Percentiles rank a stretch among this genome's conserved stretches.
phyloP scores from a whole-genome alignment of 2,329 filamentous ascomycete genomes.

The Xylaria arbuscula region DNA sequence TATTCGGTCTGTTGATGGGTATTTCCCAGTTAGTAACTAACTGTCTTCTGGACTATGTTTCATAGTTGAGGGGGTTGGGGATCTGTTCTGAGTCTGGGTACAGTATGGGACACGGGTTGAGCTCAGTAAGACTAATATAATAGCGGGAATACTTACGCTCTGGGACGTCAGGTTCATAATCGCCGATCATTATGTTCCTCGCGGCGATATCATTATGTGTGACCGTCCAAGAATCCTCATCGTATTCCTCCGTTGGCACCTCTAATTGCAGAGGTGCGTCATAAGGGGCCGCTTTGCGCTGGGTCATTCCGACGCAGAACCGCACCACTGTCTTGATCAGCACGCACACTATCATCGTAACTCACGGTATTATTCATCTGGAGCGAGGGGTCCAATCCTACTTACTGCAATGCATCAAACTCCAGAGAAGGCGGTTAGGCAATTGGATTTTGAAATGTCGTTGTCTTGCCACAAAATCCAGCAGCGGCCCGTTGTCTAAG shows the following conservation, averaged over 20 bases:
- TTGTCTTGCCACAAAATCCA: not conserved
- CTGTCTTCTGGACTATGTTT: not conserved
- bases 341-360: not conserved
- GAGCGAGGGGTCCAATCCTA: too few relatives aligned
- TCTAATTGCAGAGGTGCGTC: constrained; percentile 6
- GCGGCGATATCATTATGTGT: constrained; percentile 17
- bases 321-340: constrained; percentile 26
- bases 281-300: not conserved
- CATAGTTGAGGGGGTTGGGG: not conserved
- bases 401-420: constrained; percentile 30
- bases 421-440: constrained; percentile 34
- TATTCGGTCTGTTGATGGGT: constrained; percentile 15
- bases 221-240: not conserved
- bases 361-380: too few relatives aligned
- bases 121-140: not conserved
- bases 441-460: not conserved
- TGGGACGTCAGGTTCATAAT: not conserved
- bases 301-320: constrained; percentile 18
- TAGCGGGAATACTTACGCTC: constrained; percentile 16
- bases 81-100: too few relatives aligned
- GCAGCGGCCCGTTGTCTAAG: constrained; percentile 18
- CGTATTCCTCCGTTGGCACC: too few relatives aligned
- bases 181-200: constrained; percentile 27
- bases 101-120: too few relatives aligned
- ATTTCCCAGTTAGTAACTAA: not conserved